Base-by-base conservation (phyloP, 176 grass and related monocot species). In the Canna indica region DNA sequence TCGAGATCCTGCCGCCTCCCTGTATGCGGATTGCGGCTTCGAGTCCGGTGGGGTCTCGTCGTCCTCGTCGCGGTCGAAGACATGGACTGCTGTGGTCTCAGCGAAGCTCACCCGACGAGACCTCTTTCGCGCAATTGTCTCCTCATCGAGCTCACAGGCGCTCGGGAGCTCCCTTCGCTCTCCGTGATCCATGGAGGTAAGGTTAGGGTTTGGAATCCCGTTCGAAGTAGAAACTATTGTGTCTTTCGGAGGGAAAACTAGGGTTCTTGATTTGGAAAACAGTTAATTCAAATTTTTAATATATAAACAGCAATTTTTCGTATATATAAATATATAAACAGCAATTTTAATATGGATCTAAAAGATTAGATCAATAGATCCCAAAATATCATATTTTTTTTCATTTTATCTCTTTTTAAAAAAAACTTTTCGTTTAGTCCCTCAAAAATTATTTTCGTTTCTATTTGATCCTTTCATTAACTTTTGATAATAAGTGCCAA, bases 31-130 rank as follows among this genome's bases (percentile, higher is more conserved):
- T 52, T 25, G 38, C 36, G 11, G 67, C 29, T 47, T 56, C 18
- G 57, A 64, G 72, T 91, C 86, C 47, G 83, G 85, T 16, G 88
- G 77, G 7, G 89, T 86, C 53, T 86, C 80, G 70, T 76, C 75
- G 50, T 91, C 88, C 73, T 97, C 88, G 80, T 99, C 94, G 65
- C 94, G 83, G 46, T 82, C 82, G 84, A 93, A 99, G 75, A 99
- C 84, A 75, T 90, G 94, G 50, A 99, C 82, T 45, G 86, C 86
- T 42, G 94, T 99, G 53, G 72, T 99, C 36, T 99, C 94, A 13
- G 94, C 89, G 42, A 99, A 99, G 84, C 94, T 99, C 44, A 99
- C 94, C 28, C 94, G 86, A 56, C 94, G 94, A 36, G 88, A 86
- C 69, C 76, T 85, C 89, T 73, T 85, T 32, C 81, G 76, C 64